Evolutionary conservation across 208 protist genomes (phyloP).

Genomic region (Trypanosoma melophagium): DNA sequence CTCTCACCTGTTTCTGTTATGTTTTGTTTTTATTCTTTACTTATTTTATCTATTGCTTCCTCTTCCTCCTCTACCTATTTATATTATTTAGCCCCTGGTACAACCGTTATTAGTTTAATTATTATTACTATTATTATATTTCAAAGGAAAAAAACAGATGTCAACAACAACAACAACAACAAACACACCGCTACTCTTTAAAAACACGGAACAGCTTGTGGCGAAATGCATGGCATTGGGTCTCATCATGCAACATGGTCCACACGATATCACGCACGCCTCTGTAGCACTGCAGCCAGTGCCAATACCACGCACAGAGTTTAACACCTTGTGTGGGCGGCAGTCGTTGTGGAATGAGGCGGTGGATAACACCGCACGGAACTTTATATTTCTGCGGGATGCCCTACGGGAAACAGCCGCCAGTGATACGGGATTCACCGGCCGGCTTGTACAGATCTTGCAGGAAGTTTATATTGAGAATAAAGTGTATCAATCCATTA

Average conservation of each 20-base stretch:
- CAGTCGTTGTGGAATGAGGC: slow-evolving; percentile 84
- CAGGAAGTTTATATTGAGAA: slow-evolving; percentile 64
- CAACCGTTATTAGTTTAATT: too few relatives aligned
- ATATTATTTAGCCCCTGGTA: too few relatives aligned
- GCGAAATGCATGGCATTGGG: slow-evolving; percentile 78
- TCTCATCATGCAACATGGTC: slow-evolving; percentile 62
- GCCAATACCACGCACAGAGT: slow-evolving; percentile 38
- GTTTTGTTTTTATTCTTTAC: slow-evolving; percentile 4
- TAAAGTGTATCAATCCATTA: slow-evolving; percentile 60
- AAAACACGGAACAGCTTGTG: slow-evolving; percentile 32
- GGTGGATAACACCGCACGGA: slow-evolving; percentile 74
- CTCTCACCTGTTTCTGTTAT: not conserved
- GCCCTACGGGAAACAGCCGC: slow-evolving; percentile 59
- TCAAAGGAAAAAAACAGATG: too few relatives aligned
- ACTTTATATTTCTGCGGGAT: slow-evolving; percentile 59
- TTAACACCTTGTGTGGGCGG: slow-evolving; percentile 38
- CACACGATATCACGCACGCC: slow-evolving; percentile 44
- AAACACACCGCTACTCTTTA: too few relatives aligned
- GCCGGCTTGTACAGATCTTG: slow-evolving; percentile 80
- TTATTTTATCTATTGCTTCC: not conserved
- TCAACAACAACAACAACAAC: too few relatives aligned
- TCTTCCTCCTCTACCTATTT: too few relatives aligned
- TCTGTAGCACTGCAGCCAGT: slow-evolving; percentile 63
- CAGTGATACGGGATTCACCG: slow-evolving; percentile 84
- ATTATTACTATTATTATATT: too few relatives aligned